Evolutionary conservation across 305 asterid species (phyloP).

Genomic region (Caryopteris hybrid): DNA sequence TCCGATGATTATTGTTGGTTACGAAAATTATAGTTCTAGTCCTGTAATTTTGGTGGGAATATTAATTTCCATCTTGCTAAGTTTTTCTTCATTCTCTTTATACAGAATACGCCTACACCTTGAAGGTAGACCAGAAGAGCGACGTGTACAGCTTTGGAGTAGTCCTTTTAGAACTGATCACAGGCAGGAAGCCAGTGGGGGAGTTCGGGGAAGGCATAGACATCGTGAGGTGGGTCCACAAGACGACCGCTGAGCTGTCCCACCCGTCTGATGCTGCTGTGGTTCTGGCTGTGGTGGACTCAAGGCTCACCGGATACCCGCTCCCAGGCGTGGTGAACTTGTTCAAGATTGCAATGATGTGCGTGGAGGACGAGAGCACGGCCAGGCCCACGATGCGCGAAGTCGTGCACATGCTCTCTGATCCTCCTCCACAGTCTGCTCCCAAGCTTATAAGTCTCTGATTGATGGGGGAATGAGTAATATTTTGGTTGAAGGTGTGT

Average conservation of each 20-base stretch:
- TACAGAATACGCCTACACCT: conserved; percentile 78
- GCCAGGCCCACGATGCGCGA: conserved; percentile 91
- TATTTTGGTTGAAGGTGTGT: no score
- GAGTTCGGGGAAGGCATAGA: conserved; percentile 84
- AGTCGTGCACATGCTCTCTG: conserved; percentile 73
- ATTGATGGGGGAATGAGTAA: no score
- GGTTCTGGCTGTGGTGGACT: conserved; percentile 39
- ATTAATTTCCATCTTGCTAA: no score
- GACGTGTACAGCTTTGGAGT: conserved; percentile 87
- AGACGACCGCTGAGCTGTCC: conserved; percentile 43
- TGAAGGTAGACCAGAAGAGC: conserved; percentile 77
- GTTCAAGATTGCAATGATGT: conserved; percentile 73
- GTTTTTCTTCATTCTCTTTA: not conserved
- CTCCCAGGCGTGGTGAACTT: conserved; percentile 72
- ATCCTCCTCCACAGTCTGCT: no score
- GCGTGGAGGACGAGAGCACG: conserved; percentile 76
- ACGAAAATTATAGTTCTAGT: no score
- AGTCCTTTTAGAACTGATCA: conserved; percentile 60
- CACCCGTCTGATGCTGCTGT: no score
- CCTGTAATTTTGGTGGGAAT: no score
- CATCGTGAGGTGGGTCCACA: conserved; percentile 75
- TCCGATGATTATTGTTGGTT: no score
- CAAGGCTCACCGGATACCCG: conserved; percentile 65
- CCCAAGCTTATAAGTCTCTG: no score
- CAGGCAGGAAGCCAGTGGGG: conserved; percentile 74